Base-by-base conservation (phyloP, 306 rosid species). In the Nissolia schottii region DNA sequence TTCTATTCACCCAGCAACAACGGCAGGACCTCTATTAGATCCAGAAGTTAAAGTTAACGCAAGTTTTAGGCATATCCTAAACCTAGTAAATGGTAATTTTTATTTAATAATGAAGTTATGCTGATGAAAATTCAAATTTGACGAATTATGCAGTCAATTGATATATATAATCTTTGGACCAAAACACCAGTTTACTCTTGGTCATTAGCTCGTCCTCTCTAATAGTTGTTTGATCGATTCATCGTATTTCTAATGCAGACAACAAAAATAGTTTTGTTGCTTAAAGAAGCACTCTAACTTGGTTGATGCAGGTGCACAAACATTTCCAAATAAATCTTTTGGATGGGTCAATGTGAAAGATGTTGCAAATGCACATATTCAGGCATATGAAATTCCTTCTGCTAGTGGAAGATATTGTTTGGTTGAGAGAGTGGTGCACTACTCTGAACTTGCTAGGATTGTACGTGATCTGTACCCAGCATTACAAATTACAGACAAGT, bases 261-360 rank as follows among this genome's bases (percentile, higher is more conserved):
- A n/a, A n/a, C n/a, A 22, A 22, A 15, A 57, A 15, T 6, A 2
- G 41, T 1, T 8, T 0, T n/a, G 20, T 7, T 59, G 28, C 48
- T 34, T 60, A 6, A 29, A n/a, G 12, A 10, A 4, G 12, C 16
- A 25, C 27, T 40, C 22, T 4, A 32, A 22, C 31, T 69, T 77
- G 43, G 63, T 67, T 50, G 74, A 66, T 69, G 78, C 73, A 89
- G 97, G 97, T 78, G 74, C 90, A 38, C 69, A 76, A 48, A 80
- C 88, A 28, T 89, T 64, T 73, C 81, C 77, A 5, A 86, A 91
- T 69, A 3, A 24, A 8, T 54, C 66, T 37, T 75, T 67, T 41
- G 85, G 85, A 55, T 91, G 90, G 97, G 65, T 88, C 43, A 75
- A 88, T 70, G 96, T 88, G 22, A 91, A 84, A 64, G 92, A 91